Conservation (phyloP, 768 basidiomycete genomes). For the Chalciporus pseudorubinellus region DNA sequence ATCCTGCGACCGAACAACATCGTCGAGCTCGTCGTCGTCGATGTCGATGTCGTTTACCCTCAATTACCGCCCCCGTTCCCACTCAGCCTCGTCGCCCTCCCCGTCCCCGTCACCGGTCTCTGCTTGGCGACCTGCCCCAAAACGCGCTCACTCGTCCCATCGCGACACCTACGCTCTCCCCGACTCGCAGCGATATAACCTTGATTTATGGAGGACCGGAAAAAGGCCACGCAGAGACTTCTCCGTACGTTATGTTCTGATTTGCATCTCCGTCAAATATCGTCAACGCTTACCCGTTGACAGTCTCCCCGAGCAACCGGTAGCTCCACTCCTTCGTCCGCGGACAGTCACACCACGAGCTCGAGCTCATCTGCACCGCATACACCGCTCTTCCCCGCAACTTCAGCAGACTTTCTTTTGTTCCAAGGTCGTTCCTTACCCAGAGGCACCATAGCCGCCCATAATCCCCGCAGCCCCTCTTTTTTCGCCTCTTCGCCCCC, state of each 20-base stretch:
- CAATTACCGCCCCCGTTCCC: slow-evolving; percentile 51
- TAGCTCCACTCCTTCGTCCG: slow-evolving; percentile 30
- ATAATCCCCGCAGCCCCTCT: slow-evolving; percentile 21
- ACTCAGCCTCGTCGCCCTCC: slow-evolving; percentile 43
- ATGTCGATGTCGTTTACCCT: slow-evolving; percentile 37
- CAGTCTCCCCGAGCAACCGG: slow-evolving; percentile 23
- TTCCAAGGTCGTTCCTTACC: slow-evolving; percentile 30
- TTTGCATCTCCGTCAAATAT: neutral
- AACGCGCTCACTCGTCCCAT: slow-evolving; percentile 48
- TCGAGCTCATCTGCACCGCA: slow-evolving; percentile 28
- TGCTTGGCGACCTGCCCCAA: slow-evolving; percentile 43
- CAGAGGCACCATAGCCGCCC: slow-evolving; percentile 6
- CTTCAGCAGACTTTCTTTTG: slow-evolving; percentile 50
- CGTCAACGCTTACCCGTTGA: slow-evolving; percentile 5
- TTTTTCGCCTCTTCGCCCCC: slow-evolving; percentile 14
- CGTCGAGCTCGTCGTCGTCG: slow-evolving; percentile 9
- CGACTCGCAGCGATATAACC: slow-evolving; percentile 48
- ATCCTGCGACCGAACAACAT: slow-evolving; percentile 18
- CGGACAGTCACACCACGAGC: slow-evolving; percentile 27
- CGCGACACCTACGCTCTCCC: slow-evolving; percentile 34
- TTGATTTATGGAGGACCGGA: slow-evolving; percentile 51
- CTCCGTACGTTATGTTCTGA: slow-evolving; percentile 37
- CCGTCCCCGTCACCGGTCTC: slow-evolving; percentile 36
- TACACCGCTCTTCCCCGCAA: slow-evolving; percentile 42
- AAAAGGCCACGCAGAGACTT: slow-evolving; percentile 52